phyloP scores from a whole-genome alignment of 2,329 filamentous ascomycete genomes.

The Chaetoscypha palmicola region DNA sequence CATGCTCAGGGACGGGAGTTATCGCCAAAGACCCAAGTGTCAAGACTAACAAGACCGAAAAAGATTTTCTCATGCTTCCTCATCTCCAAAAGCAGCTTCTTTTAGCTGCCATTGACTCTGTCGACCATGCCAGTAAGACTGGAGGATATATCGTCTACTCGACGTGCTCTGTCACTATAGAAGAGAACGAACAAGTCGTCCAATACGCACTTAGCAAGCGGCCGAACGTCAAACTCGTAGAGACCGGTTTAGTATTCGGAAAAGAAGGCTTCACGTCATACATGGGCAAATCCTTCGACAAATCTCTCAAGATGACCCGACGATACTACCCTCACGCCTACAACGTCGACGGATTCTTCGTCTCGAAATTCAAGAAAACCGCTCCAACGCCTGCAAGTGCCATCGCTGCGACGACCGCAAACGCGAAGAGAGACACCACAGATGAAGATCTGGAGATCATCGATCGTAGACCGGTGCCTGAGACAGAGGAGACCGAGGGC shows the following conservation, averaged over 20 bases:
- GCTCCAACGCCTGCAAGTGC: constrained; percentile 58
- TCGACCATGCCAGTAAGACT: constrained; percentile 84
- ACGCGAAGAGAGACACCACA: constrained; percentile 28
- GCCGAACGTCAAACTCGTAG: constrained; percentile 88
- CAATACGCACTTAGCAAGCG: constrained; percentile 88
- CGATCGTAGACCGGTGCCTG: constrained; percentile 56
- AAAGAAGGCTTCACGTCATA: constrained; percentile 88
- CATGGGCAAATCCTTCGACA: constrained; percentile 86
- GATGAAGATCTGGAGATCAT: constrained; percentile 39
- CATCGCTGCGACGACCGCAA: constrained; percentile 19
- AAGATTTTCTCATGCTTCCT: constrained; percentile 87
- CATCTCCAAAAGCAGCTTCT: constrained; percentile 94
- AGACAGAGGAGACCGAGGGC: constrained; percentile 33
- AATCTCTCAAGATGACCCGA: constrained; percentile 72
- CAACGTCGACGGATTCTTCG: constrained; percentile 98
- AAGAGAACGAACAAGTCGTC: constrained; percentile 91
- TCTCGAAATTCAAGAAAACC: constrained; percentile 93
- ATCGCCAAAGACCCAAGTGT: constrained; percentile 95
- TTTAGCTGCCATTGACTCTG: constrained; percentile 87
- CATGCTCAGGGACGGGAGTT: constrained; percentile 93
- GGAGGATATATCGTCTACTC: constrained; percentile 96
- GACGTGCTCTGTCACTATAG: constrained; percentile 88
- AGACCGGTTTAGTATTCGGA: constrained; percentile 84
- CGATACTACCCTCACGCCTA: constrained; percentile 86
- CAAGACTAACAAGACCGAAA: constrained; percentile 97